Base-by-base conservation (phyloP, 352 stramenopile genomes). In the Blastocystis sp. region DNA sequence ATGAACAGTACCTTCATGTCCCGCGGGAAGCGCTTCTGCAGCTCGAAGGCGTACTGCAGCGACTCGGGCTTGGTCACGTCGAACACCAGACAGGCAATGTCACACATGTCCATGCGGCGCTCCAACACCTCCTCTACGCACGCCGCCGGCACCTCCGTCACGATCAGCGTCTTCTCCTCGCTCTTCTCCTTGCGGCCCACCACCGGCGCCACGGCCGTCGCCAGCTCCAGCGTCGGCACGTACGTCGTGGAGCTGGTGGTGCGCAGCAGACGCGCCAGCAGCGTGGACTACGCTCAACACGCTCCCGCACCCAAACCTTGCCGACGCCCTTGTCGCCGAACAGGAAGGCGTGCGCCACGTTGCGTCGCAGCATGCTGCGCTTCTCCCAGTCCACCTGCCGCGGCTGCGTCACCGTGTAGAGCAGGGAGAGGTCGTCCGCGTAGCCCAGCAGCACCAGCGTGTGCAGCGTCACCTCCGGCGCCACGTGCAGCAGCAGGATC, bases 1-100 rank as follows among this genome's bases (percentile, higher is more conserved):
- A 84, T 84, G 45, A 67, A 84, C 74, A 84, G 61, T 28, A 84
- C 74, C 53, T 84, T 84, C 74, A 84, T 84, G 23, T 28, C 40
- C 61, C 7, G 1, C 34, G 74, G 74, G 19, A 84, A 56, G 10
- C 23, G 17, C 61, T 66, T 34, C 74, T 62, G 45, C 7, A 84
- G 17, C 23, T 67, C 28, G 10, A 56, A 38, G 5, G 17, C 53
- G 45, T 84, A 84, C 2, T 60, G n/a, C 28, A 84, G 66, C 1
- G 74, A 67, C 28, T 84, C 74, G 2, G 53, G 52, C 21, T 48
- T 40, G 1, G 48, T 84, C 41, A 62, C 74, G 41, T 84, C 74
- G 23, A 67, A 84, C 56, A 84, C 60, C 74, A 84, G 48, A 84
- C 74, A 84, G 2, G 74, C 74, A 28, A 84, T 84, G 48, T 84